Percentiles rank a stretch among this genome's conserved stretches.
These are phyloP conservation scores for Coix lacrymajobi DNA, from an alignment of 176 grass and related monocot genomes.

Conservation along the genomic window DNA sequence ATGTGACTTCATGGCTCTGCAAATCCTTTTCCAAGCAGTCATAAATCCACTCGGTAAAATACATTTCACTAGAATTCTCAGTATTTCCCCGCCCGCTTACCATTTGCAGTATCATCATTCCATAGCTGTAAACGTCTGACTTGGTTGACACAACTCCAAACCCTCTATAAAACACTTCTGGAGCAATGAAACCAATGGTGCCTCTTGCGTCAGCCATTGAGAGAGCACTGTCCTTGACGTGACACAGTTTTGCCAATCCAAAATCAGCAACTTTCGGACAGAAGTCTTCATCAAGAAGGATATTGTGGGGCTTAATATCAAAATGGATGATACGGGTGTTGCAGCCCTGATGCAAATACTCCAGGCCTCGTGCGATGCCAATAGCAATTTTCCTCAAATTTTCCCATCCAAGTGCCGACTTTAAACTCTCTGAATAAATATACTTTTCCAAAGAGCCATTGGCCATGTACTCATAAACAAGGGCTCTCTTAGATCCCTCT, in stretches of 20 bases:
- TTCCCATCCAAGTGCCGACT: slow-evolving; percentile 25
- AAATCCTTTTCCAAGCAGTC: slow-evolving; percentile 28
- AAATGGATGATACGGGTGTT: slow-evolving; percentile 66
- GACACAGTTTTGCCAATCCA: slow-evolving; percentile 55
- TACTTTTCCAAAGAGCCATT: slow-evolving; percentile 62
- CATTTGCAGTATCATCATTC: slow-evolving; percentile 57
- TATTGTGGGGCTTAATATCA: slow-evolving; percentile 74
- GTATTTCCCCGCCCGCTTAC: slow-evolving; percentile 14
- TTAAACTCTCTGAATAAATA: slow-evolving; percentile 42
- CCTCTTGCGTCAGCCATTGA: slow-evolving; percentile 49
- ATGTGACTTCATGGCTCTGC: not conserved
- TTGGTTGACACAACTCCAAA: slow-evolving; percentile 50
- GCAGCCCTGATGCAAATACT: slow-evolving; percentile 58
- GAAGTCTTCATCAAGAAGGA: slow-evolving; percentile 50
- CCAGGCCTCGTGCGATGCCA: slow-evolving; percentile 49
- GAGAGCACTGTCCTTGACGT: slow-evolving; percentile 39
- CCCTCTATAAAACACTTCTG: slow-evolving; percentile 57
- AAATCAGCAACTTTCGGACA: slow-evolving; percentile 61
- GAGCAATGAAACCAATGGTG: slow-evolving; percentile 63
- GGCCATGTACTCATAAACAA: slow-evolving; percentile 63
- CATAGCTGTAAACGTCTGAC: slow-evolving; percentile 69
- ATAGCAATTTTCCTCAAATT: slow-evolving; percentile 50
- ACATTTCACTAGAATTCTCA: slow-evolving; percentile 5
- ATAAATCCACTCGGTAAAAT: slow-evolving; percentile 57
- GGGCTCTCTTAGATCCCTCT: slow-evolving; percentile 39